Base-by-base conservation (phyloP, 2,329 filamentous ascomycete genomes). In the Fusarium chuoi region DNA sequence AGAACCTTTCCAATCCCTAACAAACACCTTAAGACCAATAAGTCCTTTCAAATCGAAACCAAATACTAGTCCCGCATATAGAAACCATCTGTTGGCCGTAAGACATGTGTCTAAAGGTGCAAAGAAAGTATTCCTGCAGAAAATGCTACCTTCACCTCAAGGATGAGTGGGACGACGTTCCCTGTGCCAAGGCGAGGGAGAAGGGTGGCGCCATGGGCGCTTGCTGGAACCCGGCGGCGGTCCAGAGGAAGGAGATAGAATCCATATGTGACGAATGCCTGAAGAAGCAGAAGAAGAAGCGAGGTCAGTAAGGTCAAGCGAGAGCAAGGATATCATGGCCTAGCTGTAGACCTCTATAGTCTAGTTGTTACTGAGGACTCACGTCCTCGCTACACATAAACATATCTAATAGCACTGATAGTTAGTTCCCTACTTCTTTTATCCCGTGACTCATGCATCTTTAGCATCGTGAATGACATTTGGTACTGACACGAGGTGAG, bases 401-500 rank as follows among this genome's bases (percentile, higher is more conserved):
- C 20, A 11, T 3, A 38, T 12, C 12, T 4, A 22, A 10, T 7
- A 17, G 14, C 4, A 39, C 7, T 17, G 4, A 17, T 10, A 28
- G 17, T 28, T 5, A 13, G 5, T 7, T 5, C 4, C 38, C 18
- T 63, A 70, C 38, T 76, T 30, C 46, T 69, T 76, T 4, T 68
- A n/a, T 12, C 69, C 62, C 11, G 54, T 39, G 7, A 62, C 61
- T 20, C 54, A 33, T 4, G 70, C 13, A 28, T 77, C 76, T 0
- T 74, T 75, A 2, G 75, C 75, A 13, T 79, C 56, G 24, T 78
- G 76, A 12, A 78, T 60, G 4, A 41, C 60, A 18, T 77, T 77
- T 0, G 69, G 74, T 5, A 77, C 71, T 22, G 3, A 17, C 22
- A 48, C 9, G 8, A 62, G 55, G 15, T 49, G 18, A 10, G 41